Conservation (phyloP, 2,329 filamentous ascomycete genomes). For the Aureobasidium mangrovei region DNA sequence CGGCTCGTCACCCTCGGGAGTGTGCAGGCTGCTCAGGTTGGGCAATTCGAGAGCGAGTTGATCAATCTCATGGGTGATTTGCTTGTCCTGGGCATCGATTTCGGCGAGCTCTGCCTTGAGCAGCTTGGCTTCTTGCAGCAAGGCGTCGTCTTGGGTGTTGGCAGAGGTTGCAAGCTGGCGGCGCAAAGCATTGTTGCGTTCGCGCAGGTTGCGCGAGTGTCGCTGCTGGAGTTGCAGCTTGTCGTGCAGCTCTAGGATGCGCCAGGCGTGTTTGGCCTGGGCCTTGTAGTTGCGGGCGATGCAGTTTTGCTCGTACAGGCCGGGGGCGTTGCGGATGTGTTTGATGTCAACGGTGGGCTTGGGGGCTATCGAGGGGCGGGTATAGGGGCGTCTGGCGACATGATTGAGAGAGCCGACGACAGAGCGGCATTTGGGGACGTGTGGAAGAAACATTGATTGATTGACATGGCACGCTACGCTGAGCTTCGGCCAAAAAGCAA, state of each 20-base stretch:
- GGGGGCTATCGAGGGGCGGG: slow-evolving; percentile 62
- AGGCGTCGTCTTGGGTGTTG: slow-evolving; percentile 15
- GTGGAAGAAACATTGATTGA: background rate
- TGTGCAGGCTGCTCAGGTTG: slow-evolving; percentile 71
- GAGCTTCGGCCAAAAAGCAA: too few relatives aligned
- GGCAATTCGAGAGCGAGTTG: slow-evolving; percentile 68
- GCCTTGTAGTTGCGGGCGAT: slow-evolving; percentile 70
- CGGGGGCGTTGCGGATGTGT: slow-evolving; percentile 78
- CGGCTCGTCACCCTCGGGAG: slow-evolving; percentile 61
- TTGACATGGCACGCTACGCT: too few relatives aligned
- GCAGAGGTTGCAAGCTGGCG: slow-evolving; percentile 19
- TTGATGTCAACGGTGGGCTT: slow-evolving; percentile 76
- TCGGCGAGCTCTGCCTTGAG: slow-evolving; percentile 54
- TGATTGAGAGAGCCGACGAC: background rate
- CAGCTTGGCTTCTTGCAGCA: slow-evolving; percentile 55
- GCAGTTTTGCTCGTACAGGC: slow-evolving; percentile 75
- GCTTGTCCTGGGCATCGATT: slow-evolving; percentile 55
- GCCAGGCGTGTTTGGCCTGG: slow-evolving; percentile 43
- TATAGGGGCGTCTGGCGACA: slow-evolving; percentile 24
- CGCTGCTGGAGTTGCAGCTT: slow-evolving; percentile 44
- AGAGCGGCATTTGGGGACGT: background rate
- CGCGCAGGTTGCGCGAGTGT: slow-evolving; percentile 52
- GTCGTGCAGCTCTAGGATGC: slow-evolving; percentile 44
- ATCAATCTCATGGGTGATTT: slow-evolving; percentile 57
- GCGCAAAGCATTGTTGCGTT: slow-evolving; percentile 55